Evolutionary conservation across 75 land plant genomes (phyloP).

Genomic region (Sequoia sempervirens): DNA sequence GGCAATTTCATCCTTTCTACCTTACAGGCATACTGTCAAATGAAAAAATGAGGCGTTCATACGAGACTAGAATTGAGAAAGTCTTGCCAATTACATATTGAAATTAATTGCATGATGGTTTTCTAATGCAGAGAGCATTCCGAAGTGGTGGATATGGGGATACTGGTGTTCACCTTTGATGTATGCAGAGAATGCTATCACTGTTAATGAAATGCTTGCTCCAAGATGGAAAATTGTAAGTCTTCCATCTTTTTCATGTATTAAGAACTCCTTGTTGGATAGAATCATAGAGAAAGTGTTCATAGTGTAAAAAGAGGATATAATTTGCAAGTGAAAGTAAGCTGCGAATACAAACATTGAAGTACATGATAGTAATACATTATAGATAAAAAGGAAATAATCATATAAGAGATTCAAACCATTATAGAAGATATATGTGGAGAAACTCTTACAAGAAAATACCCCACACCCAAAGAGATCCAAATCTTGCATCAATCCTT

Average conservation of each 20-base stretch:
- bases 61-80: not conserved
- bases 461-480: no score
- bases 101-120: not conserved
- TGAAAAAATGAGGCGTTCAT: not conserved
- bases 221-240: constrained; percentile 52
- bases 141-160: constrained; percentile 76
- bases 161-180: constrained; percentile 70
- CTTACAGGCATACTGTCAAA: not conserved
- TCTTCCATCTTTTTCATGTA: not conserved
- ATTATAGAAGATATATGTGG: no score
- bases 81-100: not conserved
- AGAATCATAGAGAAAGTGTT: not conserved
- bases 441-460: no score
- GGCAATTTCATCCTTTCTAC: not conserved
- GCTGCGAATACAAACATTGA: no score
- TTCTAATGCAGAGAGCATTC: constrained; percentile 35
- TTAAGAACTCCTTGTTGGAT: not conserved
- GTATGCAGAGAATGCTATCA: constrained; percentile 52
- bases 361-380: no score
- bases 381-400: no score
- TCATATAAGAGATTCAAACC: no score
- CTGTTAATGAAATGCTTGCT: constrained; percentile 57
- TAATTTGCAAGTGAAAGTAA: no score
- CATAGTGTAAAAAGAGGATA: not conserved
- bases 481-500: no score